Base-by-base conservation (phyloP, 2,329 filamentous ascomycete genomes). In the Calonectria ilicicola region DNA sequence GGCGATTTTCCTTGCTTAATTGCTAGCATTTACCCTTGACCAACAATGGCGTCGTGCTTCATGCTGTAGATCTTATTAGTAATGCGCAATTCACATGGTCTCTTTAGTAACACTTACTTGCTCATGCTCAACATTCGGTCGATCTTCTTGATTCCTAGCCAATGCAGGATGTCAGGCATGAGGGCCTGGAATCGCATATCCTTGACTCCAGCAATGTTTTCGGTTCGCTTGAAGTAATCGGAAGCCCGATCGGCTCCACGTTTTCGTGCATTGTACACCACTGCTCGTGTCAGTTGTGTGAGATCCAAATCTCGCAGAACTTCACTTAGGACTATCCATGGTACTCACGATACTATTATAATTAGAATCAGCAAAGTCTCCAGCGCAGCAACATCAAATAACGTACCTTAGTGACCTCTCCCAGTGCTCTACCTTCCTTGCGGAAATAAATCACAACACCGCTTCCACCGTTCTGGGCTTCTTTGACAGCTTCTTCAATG, bases 101-200 rank as follows among this genome's bases (percentile, higher is more conserved):
- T 73, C 56, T 63, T 23, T 29, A 64, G 53, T 42, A 56, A n/a
- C 32, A 87, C 92, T 87, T 82, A 94, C 93, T 98, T 98, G 85
- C 95, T 98, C 97, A 98, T 98, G 86, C 95, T 98, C 79, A 98
- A 87, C 97, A 98, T 99, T 73, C 96, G 91, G 84, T 99, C 97
- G 81, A 99, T 98, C 89, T 98, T 98, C 83, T 94, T 97, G 82
- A 99, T 98, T 74, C 97, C 97, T 35, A 99, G 91, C 97, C 97
- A 98, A 85, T 98, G 97, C 67, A 98, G 89, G 77, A 98, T 98
- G 83, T 98, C 95, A 40, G 97, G 96, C 97, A 98, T 98, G 67
- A 99, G 88, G 32, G 96, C 96, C 87, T 98, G 97, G 89, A 98
- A 98, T 46, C 97, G 93, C 96, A 98, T 98, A 79, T 92, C 93